Evolutionary conservation across 495 filamentous ascomycete species (phyloP), one percentile per base, ranked within the genome.

Genomic region (Pyrenopolyporus hunteri): DNA sequence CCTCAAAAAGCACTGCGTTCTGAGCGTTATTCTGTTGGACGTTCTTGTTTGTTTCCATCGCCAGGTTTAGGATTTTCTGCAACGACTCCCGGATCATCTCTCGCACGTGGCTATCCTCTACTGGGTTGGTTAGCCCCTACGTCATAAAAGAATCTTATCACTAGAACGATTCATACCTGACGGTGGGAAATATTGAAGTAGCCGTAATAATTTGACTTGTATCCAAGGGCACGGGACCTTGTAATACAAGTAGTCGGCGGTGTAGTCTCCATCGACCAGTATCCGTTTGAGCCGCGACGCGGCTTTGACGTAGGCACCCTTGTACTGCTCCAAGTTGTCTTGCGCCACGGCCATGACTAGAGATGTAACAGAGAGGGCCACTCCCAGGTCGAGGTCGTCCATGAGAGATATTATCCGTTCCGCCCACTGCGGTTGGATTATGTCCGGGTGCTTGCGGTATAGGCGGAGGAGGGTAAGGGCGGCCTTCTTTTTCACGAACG

Each of bases 21-120:
- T 98, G 95, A 0, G 95, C 95, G 75, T 99, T 99, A 71, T 99
- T 99, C 71, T 99, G 94, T 75, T 99, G 95, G 11, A 98, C 95
- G 63, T 99, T 98, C 77, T 98, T 99, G 9, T 91, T 93, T 67
- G 91, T 90, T 62, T 96, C 92, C 80, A 96, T 85, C 1, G 94
- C 94, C 28, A 88, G 75, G 67, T 97, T 89, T 69, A 99, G 83
- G 11, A 97, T 95, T 66, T 88, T 90, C 70, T 93, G 87, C 17
- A 98, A 74, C 4, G 93, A 94, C 64, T 97, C 90, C 25, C 95
- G 89, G 44, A 99, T 96, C 68, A 98, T 87, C 33, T 90, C 87
- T 44, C 93, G 89, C 19, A 96, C 87, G 70, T 95, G 90, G 59
- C 87, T 91, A 68, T 99, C 95, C 64, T 97, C 93, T 94, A 57